Percentiles rank a stretch among this genome's conserved stretches.
Conservation (phyloP, 225 moss, liverwort and hornwort species). For the Thuidium tamariscinum region DNA sequence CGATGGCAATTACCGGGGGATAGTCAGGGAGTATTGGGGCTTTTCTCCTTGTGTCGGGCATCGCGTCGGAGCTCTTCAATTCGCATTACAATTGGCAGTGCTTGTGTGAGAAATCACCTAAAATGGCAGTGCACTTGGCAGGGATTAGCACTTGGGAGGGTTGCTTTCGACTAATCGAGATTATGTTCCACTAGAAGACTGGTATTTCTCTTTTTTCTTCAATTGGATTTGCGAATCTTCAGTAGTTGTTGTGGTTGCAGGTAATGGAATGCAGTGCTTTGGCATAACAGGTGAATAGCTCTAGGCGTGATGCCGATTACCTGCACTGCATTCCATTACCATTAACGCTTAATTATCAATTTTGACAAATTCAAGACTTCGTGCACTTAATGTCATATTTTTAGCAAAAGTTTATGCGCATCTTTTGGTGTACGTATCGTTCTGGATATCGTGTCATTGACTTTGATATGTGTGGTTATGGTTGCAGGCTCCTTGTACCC, state of each 20-base stretch:
- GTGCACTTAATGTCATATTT: neutral
- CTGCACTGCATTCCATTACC: too few relatives aligned
- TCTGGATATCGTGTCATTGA: neutral
- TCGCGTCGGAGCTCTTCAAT: conserved; percentile 15
- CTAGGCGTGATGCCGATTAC: conserved; percentile 86
- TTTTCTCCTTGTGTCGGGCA: conserved; percentile 48
- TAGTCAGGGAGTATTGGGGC: conserved; percentile 46
- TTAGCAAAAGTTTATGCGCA: neutral
- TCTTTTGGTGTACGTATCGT: neutral
- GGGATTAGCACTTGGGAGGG: neutral
- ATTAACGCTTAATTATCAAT: too few relatives aligned
- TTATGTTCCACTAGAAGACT: neutral
- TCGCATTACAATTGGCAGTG: neutral
- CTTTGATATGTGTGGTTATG: neutral
- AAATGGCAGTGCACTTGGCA: neutral
- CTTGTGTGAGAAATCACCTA: neutral
- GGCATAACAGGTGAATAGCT: conserved; percentile 61
- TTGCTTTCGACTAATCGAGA: neutral
- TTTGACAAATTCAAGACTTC: neutral
- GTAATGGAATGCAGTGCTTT: neutral
- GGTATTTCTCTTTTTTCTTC: neutral
- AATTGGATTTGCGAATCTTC: neutral
- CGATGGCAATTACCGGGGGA: conserved; percentile 59
- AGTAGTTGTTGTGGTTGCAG: neutral
- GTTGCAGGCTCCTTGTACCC: conserved; percentile 54